Conservation (phyloP, 2,329 filamentous ascomycete genomes). For the Colletotrichum paranaense region DNA sequence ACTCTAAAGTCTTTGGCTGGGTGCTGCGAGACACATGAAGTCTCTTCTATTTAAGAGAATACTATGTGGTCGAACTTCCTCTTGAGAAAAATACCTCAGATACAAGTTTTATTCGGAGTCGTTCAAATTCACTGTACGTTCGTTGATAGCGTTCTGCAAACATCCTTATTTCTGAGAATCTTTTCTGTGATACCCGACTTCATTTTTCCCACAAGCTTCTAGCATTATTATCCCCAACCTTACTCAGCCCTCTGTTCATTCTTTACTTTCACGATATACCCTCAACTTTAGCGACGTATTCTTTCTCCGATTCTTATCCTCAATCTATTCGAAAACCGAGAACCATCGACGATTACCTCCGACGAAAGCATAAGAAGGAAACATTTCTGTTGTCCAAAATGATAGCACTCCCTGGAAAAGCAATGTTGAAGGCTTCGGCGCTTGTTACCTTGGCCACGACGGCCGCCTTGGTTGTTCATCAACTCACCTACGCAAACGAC, state of each 20-base stretch:
- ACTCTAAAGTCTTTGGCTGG: too few relatives aligned
- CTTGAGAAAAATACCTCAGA: too few relatives aligned
- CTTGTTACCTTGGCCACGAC: background rate
- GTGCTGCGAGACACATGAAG: background rate
- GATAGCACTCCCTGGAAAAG: constrained; percentile 6
- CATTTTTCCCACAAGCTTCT: too few relatives aligned
- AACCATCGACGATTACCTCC: background rate
- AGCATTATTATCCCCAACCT: background rate
- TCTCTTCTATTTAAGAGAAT: too few relatives aligned
- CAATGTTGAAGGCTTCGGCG: background rate
- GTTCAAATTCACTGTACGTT: background rate
- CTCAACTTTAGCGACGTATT: background rate
- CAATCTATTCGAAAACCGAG: background rate
- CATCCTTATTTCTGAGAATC: background rate
- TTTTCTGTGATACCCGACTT: background rate
- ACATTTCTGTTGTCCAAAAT: background rate
- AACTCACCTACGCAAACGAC: constrained; percentile 21
- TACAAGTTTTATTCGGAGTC: too few relatives aligned
- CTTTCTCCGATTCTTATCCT: background rate
- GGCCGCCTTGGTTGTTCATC: constrained; percentile 12
- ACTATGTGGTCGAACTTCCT: too few relatives aligned
- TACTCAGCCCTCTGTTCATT: background rate
- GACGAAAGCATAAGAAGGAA: background rate
- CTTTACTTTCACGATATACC: background rate
- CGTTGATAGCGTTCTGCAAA: background rate